Evolutionary conservation across 768 basidiomycete species (phyloP).

Genomic region (Podaxis mareebaensis): DNA sequence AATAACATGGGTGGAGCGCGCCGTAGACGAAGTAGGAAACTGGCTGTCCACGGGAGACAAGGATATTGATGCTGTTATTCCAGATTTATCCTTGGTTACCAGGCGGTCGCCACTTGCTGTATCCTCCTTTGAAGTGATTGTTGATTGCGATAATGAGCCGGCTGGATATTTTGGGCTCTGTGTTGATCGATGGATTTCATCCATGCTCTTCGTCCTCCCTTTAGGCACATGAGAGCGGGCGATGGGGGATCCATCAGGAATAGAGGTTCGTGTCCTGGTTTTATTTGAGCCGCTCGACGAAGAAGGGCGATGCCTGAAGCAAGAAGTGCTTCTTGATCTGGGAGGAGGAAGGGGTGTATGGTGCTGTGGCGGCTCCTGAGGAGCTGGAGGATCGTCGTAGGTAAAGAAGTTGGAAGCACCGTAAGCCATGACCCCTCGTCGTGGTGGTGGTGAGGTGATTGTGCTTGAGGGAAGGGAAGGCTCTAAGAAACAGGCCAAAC

Average conservation of each 20-base stretch:
- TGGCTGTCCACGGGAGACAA: neutral
- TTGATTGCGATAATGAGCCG: neutral
- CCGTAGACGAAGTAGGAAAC: neutral
- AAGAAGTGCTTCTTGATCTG: neutral
- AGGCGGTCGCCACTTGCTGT: neutral
- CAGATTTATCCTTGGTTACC: slow-evolving; percentile 2
- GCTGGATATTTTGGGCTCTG: neutral
- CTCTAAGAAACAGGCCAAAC: neutral
- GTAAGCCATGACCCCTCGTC: neutral
- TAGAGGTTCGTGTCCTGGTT: neutral
- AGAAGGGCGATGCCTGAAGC: neutral
- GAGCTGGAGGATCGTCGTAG: slow-evolving; percentile 14
- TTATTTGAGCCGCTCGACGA: neutral
- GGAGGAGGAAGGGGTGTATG: slow-evolving; percentile 12
- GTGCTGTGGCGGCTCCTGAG: slow-evolving; percentile 8
- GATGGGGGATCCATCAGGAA: neutral
- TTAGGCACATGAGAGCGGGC: neutral
- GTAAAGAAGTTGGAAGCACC: neutral
- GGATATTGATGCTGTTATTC: neutral
- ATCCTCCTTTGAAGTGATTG: neutral
- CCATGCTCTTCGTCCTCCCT: neutral
- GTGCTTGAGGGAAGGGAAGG: neutral
- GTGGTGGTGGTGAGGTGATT: neutral
- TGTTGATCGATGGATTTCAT: neutral
- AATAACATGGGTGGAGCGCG: neutral